Conservation (phyloP, 1,284 basidiomycete species). For the Anthracocystis setariae region DNA sequence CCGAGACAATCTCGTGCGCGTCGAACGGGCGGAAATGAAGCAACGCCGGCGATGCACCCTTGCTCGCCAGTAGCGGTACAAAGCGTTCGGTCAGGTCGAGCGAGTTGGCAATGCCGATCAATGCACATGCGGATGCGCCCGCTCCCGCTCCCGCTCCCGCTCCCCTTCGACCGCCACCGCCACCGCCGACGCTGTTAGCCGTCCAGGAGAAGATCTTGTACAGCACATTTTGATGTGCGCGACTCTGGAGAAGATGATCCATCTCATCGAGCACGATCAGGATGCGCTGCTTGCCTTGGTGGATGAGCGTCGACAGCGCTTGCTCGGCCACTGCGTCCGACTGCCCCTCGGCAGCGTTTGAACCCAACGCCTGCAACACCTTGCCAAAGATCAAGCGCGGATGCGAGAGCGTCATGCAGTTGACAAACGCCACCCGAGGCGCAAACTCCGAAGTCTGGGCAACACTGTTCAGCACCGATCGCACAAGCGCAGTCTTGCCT, state of each 20-base stretch:
- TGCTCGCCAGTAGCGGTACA: conserved; percentile 60
- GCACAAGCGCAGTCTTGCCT: conserved; percentile 69
- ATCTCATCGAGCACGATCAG: conserved; percentile 70
- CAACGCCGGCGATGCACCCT: conserved; percentile 63
- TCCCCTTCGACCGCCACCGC: conserved; percentile 4
- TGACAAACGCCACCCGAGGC: conserved; percentile 65
- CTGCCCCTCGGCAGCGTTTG: conserved; percentile 41
- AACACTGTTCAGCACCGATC: conserved; percentile 63
- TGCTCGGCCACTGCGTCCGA: conserved; percentile 39
- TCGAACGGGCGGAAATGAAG: conserved; percentile 69
- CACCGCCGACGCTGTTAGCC: conserved; percentile 15
- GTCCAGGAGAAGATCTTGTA: conserved; percentile 67
- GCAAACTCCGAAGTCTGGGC: background rate
- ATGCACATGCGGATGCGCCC: conserved; percentile 36
- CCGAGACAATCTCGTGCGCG: conserved; percentile 66
- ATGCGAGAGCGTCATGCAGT: conserved; percentile 68
- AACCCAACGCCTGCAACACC: conserved; percentile 53
- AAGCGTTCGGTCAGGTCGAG: conserved; percentile 65
- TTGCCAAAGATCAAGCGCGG: conserved; percentile 60
- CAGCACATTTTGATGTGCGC: conserved; percentile 65
- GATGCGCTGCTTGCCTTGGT: conserved; percentile 42
- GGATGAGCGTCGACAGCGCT: conserved; percentile 25
- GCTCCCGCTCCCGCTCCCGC: too few species aligned
- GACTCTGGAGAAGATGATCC: conserved; percentile 67
- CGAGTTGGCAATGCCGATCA: conserved; percentile 63